Conservation (phyloP, 106 monocot species). For the Acorus gramineus region DNA sequence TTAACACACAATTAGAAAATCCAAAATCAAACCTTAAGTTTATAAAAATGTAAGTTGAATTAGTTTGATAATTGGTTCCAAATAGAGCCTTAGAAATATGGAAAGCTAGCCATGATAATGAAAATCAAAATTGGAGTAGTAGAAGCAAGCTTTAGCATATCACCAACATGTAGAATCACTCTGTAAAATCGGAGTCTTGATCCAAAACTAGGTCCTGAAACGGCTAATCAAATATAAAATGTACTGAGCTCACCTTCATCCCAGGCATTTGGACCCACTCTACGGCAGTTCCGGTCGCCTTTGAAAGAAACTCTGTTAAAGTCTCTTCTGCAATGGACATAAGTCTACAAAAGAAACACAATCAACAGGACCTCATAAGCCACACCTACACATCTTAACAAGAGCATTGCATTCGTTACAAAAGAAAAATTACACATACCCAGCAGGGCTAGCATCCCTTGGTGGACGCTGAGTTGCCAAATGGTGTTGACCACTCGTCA, state of each 20-base stretch:
- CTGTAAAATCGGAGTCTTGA: no score
- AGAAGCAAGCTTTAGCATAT: no score
- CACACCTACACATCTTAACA: background rate
- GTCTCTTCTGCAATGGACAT: conserved; percentile 68
- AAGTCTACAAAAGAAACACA: conserved; percentile 25
- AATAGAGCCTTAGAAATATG: no score
- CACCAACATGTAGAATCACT: background rate
- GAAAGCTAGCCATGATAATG: no score
- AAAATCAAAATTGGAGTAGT: no score
- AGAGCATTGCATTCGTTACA: background rate
- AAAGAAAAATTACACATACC: conserved; percentile 17
- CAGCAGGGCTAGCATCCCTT: conserved; percentile 60
- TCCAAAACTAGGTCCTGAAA: no score
- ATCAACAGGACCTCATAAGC: background rate
- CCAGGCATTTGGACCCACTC: conserved; percentile 92
- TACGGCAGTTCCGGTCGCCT: conserved; percentile 78
- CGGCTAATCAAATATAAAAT: no score
- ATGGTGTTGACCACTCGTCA: conserved; percentile 38
- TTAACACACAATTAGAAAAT: no score
- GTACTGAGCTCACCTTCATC: conserved; percentile 48
- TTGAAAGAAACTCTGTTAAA: conserved; percentile 81
- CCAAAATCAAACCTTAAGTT: no score
- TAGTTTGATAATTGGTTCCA: no score
- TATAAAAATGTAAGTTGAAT: no score
- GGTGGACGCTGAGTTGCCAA: conserved; percentile 32